phyloP scores from a whole-genome alignment of 805 yeast genomes.

The Diddensiella transvaalensis region DNA sequence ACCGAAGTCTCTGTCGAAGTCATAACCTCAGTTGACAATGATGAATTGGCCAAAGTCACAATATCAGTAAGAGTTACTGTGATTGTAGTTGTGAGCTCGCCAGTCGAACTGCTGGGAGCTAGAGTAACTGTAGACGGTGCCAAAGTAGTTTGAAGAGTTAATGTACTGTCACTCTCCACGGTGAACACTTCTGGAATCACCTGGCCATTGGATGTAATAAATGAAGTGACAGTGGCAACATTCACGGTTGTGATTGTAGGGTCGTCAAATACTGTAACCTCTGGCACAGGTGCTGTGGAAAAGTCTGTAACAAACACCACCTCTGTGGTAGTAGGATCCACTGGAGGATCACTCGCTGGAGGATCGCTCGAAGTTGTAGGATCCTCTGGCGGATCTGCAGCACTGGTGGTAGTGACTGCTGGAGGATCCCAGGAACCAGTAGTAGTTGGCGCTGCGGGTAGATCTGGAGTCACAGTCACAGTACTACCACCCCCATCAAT shows the following conservation, averaged over 20 bases:
- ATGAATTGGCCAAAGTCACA: background rate
- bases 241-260: slow-evolving; percentile 14
- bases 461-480: slow-evolving; percentile 8
- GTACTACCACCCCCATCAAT: slow-evolving; percentile 23
- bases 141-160: slow-evolving; percentile 7
- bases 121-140: background rate
- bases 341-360: slow-evolving; percentile 8
- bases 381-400: slow-evolving; percentile 6
- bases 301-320: slow-evolving; percentile 2
- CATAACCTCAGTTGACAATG: background rate
- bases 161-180: slow-evolving; percentile 1
- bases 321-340: background rate
- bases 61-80: background rate
- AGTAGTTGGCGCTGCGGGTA: slow-evolving; percentile 10
- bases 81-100: slow-evolving; percentile 3
- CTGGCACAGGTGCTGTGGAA: slow-evolving; percentile 11
- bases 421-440: slow-evolving; percentile 6
- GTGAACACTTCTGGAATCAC: slow-evolving; percentile 8
- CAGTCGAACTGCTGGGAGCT: background rate
- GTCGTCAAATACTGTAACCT: slow-evolving; percentile 12
- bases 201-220: slow-evolving; percentile 16
- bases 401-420: slow-evolving; percentile 5
- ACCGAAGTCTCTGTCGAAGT: background rate
- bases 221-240: slow-evolving; percentile 9
- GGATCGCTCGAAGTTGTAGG: slow-evolving; percentile 2